These are phyloP conservation scores for Luvunga scandens DNA, from an alignment of 345 rosid genomes.

Conservation along the genomic window DNA sequence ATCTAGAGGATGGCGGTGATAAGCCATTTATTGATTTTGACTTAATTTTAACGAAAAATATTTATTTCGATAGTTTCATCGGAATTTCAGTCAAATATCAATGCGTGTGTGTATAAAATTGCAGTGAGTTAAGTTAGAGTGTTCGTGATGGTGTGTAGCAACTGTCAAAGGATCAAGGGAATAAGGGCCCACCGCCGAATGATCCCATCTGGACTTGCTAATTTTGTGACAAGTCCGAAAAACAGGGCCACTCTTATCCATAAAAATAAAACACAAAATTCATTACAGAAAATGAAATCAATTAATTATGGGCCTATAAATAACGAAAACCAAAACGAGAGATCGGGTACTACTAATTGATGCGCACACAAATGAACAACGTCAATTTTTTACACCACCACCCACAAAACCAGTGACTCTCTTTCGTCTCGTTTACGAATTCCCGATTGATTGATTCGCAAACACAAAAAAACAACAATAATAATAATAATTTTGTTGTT, in stretches of 20 bases:
- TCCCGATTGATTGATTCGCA: not conserved
- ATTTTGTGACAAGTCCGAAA: not conserved
- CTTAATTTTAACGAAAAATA: too few relatives aligned
- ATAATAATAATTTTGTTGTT: too few relatives aligned
- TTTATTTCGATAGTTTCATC: too few relatives aligned
- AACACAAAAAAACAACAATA: not conserved
- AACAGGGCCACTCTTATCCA: not conserved
- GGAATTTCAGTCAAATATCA: too few relatives aligned
- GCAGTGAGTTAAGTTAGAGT: too few relatives aligned
- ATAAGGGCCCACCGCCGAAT: not conserved
- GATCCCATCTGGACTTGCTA: not conserved
- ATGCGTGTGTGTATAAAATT: too few relatives aligned
- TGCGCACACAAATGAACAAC: not conserved
- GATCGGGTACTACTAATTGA: not conserved
- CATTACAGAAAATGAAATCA: not conserved
- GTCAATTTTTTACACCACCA: not conserved
- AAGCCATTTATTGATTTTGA: too few relatives aligned
- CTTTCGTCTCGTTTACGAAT: too few relatives aligned
- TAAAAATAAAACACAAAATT: not conserved
- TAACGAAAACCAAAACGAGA: not conserved
- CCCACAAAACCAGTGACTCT: too few relatives aligned
- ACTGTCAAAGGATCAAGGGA: not conserved
- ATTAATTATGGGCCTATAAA: not conserved
- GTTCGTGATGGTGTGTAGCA: too few relatives aligned
- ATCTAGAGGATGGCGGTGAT: too few relatives aligned